Evolutionary conservation across 176 grass and related monocot genomes (phyloP), one percentile per base, ranked within the genome.

Genomic region (Panicum miliaceum): DNA sequence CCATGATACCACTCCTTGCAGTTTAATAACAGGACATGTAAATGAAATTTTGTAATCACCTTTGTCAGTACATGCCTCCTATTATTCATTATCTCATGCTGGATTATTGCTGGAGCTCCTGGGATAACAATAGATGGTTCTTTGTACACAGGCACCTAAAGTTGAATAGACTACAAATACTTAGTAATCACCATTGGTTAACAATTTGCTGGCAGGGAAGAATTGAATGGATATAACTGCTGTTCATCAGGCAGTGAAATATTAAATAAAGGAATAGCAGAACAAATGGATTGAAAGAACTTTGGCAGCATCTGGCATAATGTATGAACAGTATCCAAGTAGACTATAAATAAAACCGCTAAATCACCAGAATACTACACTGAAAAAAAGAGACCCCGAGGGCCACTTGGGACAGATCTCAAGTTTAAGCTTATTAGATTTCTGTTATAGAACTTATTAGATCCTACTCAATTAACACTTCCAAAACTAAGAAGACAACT

Each of bases 11-110:
- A 41, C 66, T 82, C 68, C 12, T 63, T 69, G 76, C 16, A 51
- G 11, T 54, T 82, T 56, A 50, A 58, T 37, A 70, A 77, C 25
- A 78, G 7, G n/a, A 36, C n/a, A 83, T 7, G 43, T 62, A 72
- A 36, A 75, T 54, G 16, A 75, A 79, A 80, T 19, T 18, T 47
- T 65, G 64, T 76, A 82, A 66, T 87, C 79, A 99, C 96, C 96
- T 99, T 94, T 50, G 96, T 99, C 79, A 96, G 82, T 64, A 96
- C 96, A 94, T 96, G 90, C 79, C 96, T 95, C 66, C 91, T 91
- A 26, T 99, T 94, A 83, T 99, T 99, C 88, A 99, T 90, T 77
- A 99, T 99, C 79, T 96, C 96, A 85, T 99, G 91, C 63, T 94
- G 87, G 84, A 94, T 80, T 83, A 96, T 99, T 84, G 86, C 90